A percentile compares a stretch with the other conserved stretches of the same genome.
Conservation (phyloP, 352 stramenopile genomes). For the Phytophthora fragariae region DNA sequence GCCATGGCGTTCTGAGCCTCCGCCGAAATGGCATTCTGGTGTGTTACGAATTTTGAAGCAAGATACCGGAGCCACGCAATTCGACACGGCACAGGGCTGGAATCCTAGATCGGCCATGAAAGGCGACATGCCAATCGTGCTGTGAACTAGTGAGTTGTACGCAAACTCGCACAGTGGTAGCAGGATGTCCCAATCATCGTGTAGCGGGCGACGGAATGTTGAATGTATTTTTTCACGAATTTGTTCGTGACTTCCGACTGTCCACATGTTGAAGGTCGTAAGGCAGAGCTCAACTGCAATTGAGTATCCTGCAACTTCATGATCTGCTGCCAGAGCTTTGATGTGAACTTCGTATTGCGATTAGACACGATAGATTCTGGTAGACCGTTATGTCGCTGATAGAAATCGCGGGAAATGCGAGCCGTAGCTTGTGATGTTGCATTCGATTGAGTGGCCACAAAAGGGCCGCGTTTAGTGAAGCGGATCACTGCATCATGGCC, state of each 20-base stretch:
- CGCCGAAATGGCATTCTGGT: conserved; percentile 18
- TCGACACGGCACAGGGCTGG: not conserved
- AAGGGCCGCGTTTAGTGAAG: not conserved
- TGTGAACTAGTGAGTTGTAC: not conserved
- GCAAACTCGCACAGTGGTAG: not conserved
- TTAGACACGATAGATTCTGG: not conserved
- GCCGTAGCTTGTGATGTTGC: not conserved
- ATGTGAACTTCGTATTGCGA: not conserved
- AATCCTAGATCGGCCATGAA: conserved; percentile 32
- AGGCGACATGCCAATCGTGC: conserved; percentile 26
- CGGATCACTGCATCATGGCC: too few species aligned
- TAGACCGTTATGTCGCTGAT: not conserved
- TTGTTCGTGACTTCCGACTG: not conserved
- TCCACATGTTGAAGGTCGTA: not conserved
- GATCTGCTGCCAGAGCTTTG: not conserved
- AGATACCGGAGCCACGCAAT: conserved; percentile 1
- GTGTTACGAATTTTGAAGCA: conserved; percentile 9
- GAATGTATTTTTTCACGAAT: not conserved
- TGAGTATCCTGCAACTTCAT: not conserved
- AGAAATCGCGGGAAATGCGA: not conserved
- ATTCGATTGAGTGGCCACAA: not conserved
- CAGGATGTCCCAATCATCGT: not conserved
- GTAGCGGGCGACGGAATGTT: not conserved
- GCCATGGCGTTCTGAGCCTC: conserved; percentile 15
- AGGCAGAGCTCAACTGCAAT: not conserved